Evolutionary conservation across 75 land plant genomes (phyloP), one percentile per base, ranked within the genome.

Genomic region (Adiantum capillusveneris): DNA sequence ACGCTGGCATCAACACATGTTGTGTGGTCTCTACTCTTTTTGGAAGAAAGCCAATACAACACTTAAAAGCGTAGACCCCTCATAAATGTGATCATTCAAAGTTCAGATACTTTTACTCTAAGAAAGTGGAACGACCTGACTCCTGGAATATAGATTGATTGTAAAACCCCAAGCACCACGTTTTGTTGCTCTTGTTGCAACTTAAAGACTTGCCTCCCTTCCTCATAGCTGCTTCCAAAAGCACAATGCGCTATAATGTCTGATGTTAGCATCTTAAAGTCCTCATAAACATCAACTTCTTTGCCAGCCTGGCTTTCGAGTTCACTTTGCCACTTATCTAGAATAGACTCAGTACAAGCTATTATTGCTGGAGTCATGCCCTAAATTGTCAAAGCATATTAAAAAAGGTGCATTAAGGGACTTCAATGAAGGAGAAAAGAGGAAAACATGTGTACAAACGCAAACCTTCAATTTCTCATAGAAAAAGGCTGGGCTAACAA

Each of bases 321-420:
- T 24, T 53, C 6, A 2, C 55, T 37, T 29, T 71, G 52, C 83
- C 79, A 80, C 16, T 31, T 55, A 3, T 68, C 65, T 34, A 75
- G 62, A 64, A 70, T 53, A 19, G 31, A 7, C 7, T 53, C 43
- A 7, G 58, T 41, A 34, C 71, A 72, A 9, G 31, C 43, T 17
- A 54, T 43, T 41, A 80, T 75, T 0, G 64, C 66, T 18, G 31
- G 60, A 17, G 49, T 34, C 60, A 66, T 46, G 0, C 25, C 67
- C 59, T 65, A 42, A 29, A 19, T 39, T 12, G 17, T 6, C 22
- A 22, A 18, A 51, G 0, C 26, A 1, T 13, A 6, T 51, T 51
- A n/a, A n/a, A n/a, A n/a, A 1, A 52, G 1, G 0, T 16, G 20
- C 25, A 3, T 17, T 19, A 11, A 25, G 19, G 17, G 19, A 1